Evolutionary conservation across 306 rosid species (phyloP), one percentile per base, ranked within the genome.

Genomic region (Heteromeles arbutifolia): DNA sequence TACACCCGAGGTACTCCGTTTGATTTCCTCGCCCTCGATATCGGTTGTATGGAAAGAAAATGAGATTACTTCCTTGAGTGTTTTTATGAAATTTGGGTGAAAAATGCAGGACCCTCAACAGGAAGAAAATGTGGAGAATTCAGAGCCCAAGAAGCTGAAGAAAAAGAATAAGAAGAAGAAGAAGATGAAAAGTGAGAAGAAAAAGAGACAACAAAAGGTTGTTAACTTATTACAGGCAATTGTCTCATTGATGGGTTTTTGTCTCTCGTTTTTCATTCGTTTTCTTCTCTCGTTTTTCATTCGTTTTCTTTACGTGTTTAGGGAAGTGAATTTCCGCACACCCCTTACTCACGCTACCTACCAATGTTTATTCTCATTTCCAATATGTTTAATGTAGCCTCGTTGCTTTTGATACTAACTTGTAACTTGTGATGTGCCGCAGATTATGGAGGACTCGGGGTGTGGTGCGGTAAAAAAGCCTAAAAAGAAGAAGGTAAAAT

Each of bases 141-240:
- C 48, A 74, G 76, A 54, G 70, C 73, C 79, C 44, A 85, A 81
- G 70, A 82, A 79, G 71, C n/a, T 6, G 32, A 89, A 87, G 82
- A 90, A 87, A 66, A 92, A 82, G 28, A 73, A 57, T 56, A 90
- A 84, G 34, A 86, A 81, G 9, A 34, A 34, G 65, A 82, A 76
- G 10, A 74, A 70, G 44, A 41, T 41, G 57, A 80, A 76, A 25
- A 79, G 77, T 68, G 82, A 87, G 77, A 86, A 88, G 80, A 85
- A 72, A 65, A 87, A 85, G 79, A 87, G 61, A 88, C 63, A 73
- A 66, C 88, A 65, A 67, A 95, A 86, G 96, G 93, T 92, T 54
- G 37, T 48, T 79, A 22, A 57, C 63, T 57, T 12, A n/a, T 8
- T 22, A 54, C 9, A n/a, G 76, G 39, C 12, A 72, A 22, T 13